Evolutionary conservation across 2,329 filamentous ascomycete genomes (phyloP), one percentile per base, ranked within the genome.

Genomic region (Bretziella fagacearum): DNA sequence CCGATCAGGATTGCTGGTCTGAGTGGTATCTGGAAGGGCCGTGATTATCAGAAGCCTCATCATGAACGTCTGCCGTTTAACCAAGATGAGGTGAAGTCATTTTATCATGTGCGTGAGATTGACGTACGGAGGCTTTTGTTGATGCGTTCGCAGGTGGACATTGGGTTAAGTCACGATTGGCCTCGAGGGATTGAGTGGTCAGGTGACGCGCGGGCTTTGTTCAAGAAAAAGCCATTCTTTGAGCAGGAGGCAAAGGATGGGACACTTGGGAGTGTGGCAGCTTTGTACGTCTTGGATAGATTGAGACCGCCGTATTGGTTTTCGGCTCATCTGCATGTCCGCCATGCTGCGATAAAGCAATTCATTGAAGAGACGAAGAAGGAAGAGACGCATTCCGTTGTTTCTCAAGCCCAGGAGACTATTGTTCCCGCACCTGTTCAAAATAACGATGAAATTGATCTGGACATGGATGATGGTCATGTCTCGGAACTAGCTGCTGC

Each of bases 111-210:
- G 18, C 73, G 91, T 37, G 87, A 95, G 61, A 63, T 93, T 10
- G 91, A 98, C 59, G 74, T 84, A n/a, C 78, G 89, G 56, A 96
- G 95, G 62, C 65, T 98, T 27, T 67, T 95, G 32, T 78, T 87
- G 56, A 57, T 96, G 26, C 73, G 77, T n/a, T 84, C 82, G 15
- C 89, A 93, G 57, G 78, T 96, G 30, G 91, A 98, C 54, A 67
- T 98, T 37, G 86, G 87, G 2, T 63, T 98, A 46, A 95, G 87
- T 55, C 91, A 98, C 58, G 91, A 98, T 64, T 98, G 91, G 91
- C 91, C 91, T 1, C 75, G 79, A 43, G 79, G 72, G 0, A 75
- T 96, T 46, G 91, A 94, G 63, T 77, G 74, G 58, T 72, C 77
- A 53, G 91, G 91, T 4, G 71, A 96, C 57, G 64, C 71, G 40